Conservation (phyloP, 2,329 filamentous ascomycete species). For the Dactylellina leptospora region DNA sequence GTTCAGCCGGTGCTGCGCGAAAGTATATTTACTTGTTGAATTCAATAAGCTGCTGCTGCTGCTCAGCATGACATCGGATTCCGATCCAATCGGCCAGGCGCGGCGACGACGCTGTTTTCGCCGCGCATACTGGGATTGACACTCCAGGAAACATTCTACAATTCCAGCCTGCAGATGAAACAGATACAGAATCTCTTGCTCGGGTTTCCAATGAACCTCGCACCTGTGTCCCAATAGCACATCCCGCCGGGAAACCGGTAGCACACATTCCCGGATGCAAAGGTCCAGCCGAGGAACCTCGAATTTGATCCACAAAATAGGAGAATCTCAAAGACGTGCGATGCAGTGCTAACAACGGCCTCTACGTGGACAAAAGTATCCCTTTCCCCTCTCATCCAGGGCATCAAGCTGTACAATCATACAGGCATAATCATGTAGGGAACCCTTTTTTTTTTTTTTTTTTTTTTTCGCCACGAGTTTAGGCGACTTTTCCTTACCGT, state of each 20-base stretch:
- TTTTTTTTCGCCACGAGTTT: conserved; percentile 48
- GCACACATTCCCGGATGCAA: conserved; percentile 22
- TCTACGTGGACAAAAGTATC: conserved; percentile 30
- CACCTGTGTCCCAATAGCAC: conserved; percentile 31
- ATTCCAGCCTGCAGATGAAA: conserved; percentile 14
- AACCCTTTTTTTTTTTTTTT: not conserved
- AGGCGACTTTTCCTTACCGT: conserved; percentile 41
- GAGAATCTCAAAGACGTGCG: conserved; percentile 14
- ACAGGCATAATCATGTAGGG: not conserved
- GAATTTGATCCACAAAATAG: conserved; percentile 4
- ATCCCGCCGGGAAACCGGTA: conserved; percentile 30
- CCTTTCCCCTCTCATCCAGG: conserved; percentile 13
- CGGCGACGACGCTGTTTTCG: conserved; percentile 4
- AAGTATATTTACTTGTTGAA: conserved; percentile 13
- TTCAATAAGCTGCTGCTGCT: too few relatives aligned
- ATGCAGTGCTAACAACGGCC: conserved; percentile 7
- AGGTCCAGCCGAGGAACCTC: conserved; percentile 10
- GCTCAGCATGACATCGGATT: too few relatives aligned
- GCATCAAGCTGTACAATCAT: not conserved
- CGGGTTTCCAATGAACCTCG: conserved; percentile 25
- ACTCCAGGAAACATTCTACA: conserved; percentile 4
- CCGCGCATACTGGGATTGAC: conserved; percentile 11
- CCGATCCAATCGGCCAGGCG: conserved; percentile 17
- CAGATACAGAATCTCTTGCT: conserved; percentile 4
- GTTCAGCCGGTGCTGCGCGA: conserved; percentile 13